Conservation (phyloP, 352 stramenopile species). For the Pythium dissotocum region DNA sequence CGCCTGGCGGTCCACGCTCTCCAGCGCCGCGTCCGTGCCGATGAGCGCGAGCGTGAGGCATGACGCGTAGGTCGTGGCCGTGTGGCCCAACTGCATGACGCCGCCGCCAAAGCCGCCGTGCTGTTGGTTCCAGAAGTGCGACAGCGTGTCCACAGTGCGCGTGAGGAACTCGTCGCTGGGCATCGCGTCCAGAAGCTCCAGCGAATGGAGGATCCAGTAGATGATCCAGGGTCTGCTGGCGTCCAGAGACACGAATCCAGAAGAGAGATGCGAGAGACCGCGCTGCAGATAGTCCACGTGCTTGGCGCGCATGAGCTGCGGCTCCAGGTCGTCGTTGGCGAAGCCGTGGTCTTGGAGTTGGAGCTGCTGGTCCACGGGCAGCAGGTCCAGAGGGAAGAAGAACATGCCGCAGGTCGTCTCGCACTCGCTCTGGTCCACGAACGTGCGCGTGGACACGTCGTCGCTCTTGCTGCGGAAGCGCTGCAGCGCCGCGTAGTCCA, state of each 20-base stretch:
- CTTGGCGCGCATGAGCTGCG: constrained; percentile 81
- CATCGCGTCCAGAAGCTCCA: constrained; percentile 92
- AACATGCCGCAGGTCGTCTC: constrained; percentile 91
- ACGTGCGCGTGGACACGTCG: constrained; percentile 51
- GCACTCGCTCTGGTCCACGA: constrained; percentile 80
- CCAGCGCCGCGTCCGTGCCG: constrained; percentile 75
- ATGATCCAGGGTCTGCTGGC: constrained; percentile 96
- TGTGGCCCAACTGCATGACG: constrained; percentile 85
- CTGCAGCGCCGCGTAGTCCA: constrained; percentile 35
- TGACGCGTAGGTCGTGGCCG: constrained; percentile 94
- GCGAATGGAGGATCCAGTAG: constrained; percentile 97
- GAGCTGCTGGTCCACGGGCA: constrained; percentile 75
- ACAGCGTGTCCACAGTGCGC: constrained; percentile 66
- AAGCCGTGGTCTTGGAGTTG: constrained; percentile 87
- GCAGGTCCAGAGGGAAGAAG: constrained; percentile 85
- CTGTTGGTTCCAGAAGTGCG: constrained; percentile 56
- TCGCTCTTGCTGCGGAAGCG: constrained; percentile 58
- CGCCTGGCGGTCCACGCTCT: constrained; percentile 73
- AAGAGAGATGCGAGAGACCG: constrained; percentile 64
- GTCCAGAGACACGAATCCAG: constrained; percentile 91
- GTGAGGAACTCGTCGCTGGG: constrained; percentile 31
- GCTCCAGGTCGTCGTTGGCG: constrained; percentile 65
- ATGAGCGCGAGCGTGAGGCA: constrained; percentile 93
- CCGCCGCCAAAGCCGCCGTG: constrained; percentile 95
- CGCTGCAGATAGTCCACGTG: constrained; percentile 79